Conservation (phyloP, 306 rosid species). For the Vachellia collinsii region DNA sequence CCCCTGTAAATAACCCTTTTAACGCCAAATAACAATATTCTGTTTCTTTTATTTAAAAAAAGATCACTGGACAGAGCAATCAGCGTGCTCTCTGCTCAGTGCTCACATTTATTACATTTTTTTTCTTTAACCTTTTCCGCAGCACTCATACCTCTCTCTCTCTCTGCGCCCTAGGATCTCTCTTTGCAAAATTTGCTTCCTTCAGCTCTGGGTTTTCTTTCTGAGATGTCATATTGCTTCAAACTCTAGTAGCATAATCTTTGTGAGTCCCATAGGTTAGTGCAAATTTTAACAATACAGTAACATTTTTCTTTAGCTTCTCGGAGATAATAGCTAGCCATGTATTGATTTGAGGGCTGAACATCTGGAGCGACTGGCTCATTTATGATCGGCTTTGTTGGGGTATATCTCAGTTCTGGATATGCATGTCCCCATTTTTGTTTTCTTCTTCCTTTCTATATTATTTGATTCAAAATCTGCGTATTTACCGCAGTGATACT, state of each 20-base stretch:
- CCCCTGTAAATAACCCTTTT: background rate
- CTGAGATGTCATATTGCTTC: constrained; percentile 11
- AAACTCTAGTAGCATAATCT: background rate
- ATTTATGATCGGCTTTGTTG: background rate
- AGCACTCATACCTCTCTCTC: background rate
- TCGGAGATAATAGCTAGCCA: background rate
- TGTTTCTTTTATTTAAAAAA: constrained; percentile 26
- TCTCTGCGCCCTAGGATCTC: constrained; percentile 38
- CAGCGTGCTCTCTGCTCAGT: constrained; percentile 28
- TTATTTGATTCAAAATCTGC: background rate
- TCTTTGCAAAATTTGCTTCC: constrained; percentile 25
- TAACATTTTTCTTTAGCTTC: background rate
- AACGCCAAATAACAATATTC: background rate
- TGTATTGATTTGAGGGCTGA: background rate
- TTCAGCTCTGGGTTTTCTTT: constrained; percentile 16
- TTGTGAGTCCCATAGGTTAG: constrained; percentile 1
- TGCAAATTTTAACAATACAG: background rate
- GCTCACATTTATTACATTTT: constrained; percentile 21
- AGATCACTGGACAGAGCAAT: constrained; percentile 28
- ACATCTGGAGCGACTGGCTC: background rate
- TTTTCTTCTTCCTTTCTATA: background rate
- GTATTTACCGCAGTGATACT: background rate
- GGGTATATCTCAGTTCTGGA: constrained; percentile 2
- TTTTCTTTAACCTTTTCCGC: background rate
- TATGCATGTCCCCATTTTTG: constrained; percentile 25